Base-by-base conservation (phyloP, 2,329 filamentous ascomycete genomes). In the Pleomassaria siparia region DNA sequence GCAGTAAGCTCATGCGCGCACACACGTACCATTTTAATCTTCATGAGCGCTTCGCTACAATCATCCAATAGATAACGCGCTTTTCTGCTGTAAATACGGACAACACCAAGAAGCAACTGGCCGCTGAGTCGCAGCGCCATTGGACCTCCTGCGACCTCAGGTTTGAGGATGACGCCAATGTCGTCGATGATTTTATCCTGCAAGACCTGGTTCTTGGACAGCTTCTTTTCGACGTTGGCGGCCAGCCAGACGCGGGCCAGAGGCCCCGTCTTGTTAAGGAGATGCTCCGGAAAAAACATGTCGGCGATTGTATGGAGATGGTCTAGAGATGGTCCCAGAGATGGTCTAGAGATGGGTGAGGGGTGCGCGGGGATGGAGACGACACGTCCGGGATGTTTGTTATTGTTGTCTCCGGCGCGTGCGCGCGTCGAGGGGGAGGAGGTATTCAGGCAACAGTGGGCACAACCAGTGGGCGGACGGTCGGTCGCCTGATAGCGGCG, bases 211-310 rank as follows among this genome's bases (percentile, higher is more conserved):
- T 90, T 91, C 76, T 99, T 99, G 60, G 91, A 95, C 51, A 99
- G 85, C 77, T 97, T 99, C 79, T 92, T 91, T 82, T 97, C 94
- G 56, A 97, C 81, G 74, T 97, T 99, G 77, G 94, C 91, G 25
- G 94, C 96, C 53, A 97, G 83, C 94, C 94, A 99, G 76, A 97
- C 91, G 69, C 91, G 89, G 75, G 94, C 94, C 79, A 99, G 76
- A 66, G 94, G 92, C 78, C 94, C 94, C 63, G 90, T 96, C 85
- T 96, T 96, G 72, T 91, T 91, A 63, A 99, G 83, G 50, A 99
- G 83, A 46, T 90, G 91, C 78, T 96, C 91, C 44, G 94, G 96
- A 74, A 96, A 97, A 76, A 99, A 99, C 94, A 99, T 99, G 63
- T 53, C 65, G 63, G 55, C 49, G 55, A 47, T 16, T 18, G 16